A percentile compares a stretch with the other conserved stretches of the same genome.
These are phyloP conservation scores for Aspergillus costaricaensis DNA, from an alignment of 2,329 filamentous ascomycete species.

Conservation along the genomic window DNA sequence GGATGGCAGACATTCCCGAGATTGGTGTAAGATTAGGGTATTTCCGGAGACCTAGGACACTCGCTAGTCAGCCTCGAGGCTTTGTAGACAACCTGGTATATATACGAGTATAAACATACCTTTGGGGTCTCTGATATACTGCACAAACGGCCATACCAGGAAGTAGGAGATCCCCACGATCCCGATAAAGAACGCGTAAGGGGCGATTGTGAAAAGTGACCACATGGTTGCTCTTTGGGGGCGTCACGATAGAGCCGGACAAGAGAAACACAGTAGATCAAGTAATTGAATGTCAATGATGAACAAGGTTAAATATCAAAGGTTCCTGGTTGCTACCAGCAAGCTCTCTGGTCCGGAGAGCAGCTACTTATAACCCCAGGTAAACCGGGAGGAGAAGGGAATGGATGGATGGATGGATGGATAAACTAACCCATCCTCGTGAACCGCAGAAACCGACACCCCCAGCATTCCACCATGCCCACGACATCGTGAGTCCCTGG, in stretches of 20 bases:
- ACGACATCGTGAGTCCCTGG: constrained; percentile 3
- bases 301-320: not conserved
- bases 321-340: not conserved
- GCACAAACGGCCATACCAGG: constrained; percentile 25
- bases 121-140: constrained; percentile 33
- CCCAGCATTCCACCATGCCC: not conserved
- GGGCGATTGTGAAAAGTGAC: constrained; percentile 22
- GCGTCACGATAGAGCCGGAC: not conserved
- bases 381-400: not conserved
- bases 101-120: constrained; percentile 18
- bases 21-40: constrained; percentile 49
- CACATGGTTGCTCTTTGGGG: constrained; percentile 17
- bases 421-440: not conserved
- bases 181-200: constrained; percentile 27
- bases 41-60: constrained; percentile 45
- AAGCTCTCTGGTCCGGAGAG: not conserved
- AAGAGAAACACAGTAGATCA: not conserved
- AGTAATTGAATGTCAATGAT: not conserved
- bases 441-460: not conserved
- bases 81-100: not conserved
- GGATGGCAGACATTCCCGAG: constrained; percentile 50
- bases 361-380: constrained; percentile 2
- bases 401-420: not conserved
- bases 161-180: constrained; percentile 29
- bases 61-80: not conserved